phyloP scores from a whole-genome alignment of 1,284 basidiomycete genomes.

The Apiotrichum porosum region DNA sequence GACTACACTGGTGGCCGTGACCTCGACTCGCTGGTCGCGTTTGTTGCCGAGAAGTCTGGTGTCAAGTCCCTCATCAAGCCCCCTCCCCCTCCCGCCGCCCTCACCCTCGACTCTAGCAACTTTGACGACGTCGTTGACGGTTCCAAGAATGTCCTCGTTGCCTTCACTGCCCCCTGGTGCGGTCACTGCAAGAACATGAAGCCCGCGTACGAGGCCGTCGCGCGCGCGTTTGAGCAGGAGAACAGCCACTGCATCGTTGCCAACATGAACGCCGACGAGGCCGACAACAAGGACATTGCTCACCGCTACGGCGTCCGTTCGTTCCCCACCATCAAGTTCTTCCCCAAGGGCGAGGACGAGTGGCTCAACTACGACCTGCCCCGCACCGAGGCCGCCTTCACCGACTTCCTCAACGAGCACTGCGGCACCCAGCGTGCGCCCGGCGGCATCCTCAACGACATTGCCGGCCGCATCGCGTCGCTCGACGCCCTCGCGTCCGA shows the following conservation, averaged over 20 bases:
- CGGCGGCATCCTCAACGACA: constrained; percentile 71
- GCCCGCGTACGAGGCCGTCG: constrained; percentile 80
- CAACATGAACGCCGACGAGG: constrained; percentile 83
- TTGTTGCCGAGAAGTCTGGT: constrained; percentile 71
- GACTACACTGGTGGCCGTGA: constrained; percentile 77
- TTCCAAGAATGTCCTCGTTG: constrained; percentile 78
- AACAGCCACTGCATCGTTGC: constrained; percentile 76
- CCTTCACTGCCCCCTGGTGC: constrained; percentile 68
- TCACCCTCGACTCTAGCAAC: constrained; percentile 63
- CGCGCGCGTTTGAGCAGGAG: constrained; percentile 71
- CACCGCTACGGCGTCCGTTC: constrained; percentile 65
- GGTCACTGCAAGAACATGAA: constrained; percentile 58
- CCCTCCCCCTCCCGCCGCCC: constrained; percentile 68
- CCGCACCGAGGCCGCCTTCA: constrained; percentile 49
- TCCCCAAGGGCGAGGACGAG: constrained; percentile 61
- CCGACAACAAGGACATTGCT: constrained; percentile 71
- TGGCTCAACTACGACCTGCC: constrained; percentile 58
- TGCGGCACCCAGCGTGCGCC: constrained; percentile 79
- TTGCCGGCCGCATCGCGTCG: constrained; percentile 74
- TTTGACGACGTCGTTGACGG: constrained; percentile 71
- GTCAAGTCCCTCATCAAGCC: constrained; percentile 80
- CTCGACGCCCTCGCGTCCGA: constrained; percentile 70
- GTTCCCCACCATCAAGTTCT: constrained; percentile 93
- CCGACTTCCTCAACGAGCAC: constrained; percentile 67
- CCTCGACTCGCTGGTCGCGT: constrained; percentile 67